Base-by-base conservation (phyloP, 257 asterid species). In the Lycium ferocissimum region DNA sequence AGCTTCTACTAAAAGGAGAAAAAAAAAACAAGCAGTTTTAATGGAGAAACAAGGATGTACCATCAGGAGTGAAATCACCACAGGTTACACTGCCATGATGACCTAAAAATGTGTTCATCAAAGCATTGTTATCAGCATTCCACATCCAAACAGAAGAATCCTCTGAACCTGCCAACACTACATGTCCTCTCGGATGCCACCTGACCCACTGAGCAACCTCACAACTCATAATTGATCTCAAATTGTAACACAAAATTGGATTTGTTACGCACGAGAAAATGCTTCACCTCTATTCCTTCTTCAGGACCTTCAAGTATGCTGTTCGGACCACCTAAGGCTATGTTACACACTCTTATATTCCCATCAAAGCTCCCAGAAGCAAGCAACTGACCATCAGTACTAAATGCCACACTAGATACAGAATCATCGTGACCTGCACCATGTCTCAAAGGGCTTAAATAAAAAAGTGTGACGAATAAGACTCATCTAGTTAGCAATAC, bases 291-390 rank as follows among this genome's bases (percentile, higher is more conserved):
- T 89, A 96, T 93, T 81, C 96, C 97, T 67, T 86, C 95, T 20
- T 87, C 78, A 86, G 99, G 97, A 87, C 99, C 99, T 51, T 95
- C 98, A 83, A 96, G 91, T 63, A 95, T 94, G 91, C 93, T 90
- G 88, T 83, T 92, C 61, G 93, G 85, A 38, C 84, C 90, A 85
- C 91, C 92, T 7, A 86, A 87, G 79, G 91, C 80, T 57, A 85
- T 79, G 79, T 96, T 96, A 98, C 98, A 96, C 72, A 96, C 90
- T 90, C 91, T 92, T 72, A 94, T 92, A 86, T 85, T 75, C 87
- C 98, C 98, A 81, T 96, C 97, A 85, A 96, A 87, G 90, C 98
- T 85, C 89, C 98, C 99, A 26, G 99, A 95, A 20, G 96, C 98
- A 85, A 94, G 92, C 86, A 97, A 88, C 62, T 89, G 90, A 47